Conservation (phyloP, 192 early-diverging fungal species). For the Coemansia sp. region DNA sequence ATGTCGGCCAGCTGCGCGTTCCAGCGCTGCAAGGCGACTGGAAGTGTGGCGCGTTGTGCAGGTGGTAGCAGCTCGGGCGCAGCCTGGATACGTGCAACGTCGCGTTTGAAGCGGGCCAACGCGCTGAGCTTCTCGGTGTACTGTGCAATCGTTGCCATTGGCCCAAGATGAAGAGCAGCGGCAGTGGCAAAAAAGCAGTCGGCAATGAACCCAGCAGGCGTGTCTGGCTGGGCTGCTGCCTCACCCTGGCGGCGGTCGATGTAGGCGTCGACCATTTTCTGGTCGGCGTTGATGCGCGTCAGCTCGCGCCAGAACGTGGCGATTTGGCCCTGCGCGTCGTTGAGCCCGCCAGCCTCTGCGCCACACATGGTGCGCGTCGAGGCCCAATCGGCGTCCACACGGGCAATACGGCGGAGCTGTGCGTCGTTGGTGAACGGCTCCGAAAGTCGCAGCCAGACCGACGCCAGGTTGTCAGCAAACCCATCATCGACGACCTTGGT, state of each 20-base stretch:
- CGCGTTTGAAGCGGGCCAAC: conserved; percentile 64
- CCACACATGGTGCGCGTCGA: conserved; percentile 57
- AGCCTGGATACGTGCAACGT: conserved; percentile 57
- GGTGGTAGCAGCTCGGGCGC: conserved; percentile 23
- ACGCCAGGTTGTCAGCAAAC: conserved; percentile 75
- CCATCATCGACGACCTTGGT: conserved; percentile 77
- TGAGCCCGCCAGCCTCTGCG: conserved; percentile 27
- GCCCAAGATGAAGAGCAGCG: conserved; percentile 74
- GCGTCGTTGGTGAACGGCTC: conserved; percentile 82
- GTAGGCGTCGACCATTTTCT: conserved; percentile 64
- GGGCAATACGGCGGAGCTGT: conserved; percentile 67
- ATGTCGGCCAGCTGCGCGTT: conserved; percentile 66
- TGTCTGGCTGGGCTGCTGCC: background rate
- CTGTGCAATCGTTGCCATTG: conserved; percentile 66
- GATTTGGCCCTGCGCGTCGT: conserved; percentile 32
- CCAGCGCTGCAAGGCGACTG: conserved; percentile 58
- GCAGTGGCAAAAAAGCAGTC: conserved; percentile 85
- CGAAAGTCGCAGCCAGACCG: conserved; percentile 63
- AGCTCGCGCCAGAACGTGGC: conserved; percentile 57
- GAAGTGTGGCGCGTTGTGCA: conserved; percentile 24
- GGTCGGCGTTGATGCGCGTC: conserved; percentile 77
- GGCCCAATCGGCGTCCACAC: conserved; percentile 78
- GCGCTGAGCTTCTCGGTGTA: conserved; percentile 68
- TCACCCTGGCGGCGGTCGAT: conserved; percentile 15
- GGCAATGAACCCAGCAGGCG: conserved; percentile 76